Base-by-base conservation (phyloP, 257 asterid species). In the Ocimum tenuiflorum region DNA sequence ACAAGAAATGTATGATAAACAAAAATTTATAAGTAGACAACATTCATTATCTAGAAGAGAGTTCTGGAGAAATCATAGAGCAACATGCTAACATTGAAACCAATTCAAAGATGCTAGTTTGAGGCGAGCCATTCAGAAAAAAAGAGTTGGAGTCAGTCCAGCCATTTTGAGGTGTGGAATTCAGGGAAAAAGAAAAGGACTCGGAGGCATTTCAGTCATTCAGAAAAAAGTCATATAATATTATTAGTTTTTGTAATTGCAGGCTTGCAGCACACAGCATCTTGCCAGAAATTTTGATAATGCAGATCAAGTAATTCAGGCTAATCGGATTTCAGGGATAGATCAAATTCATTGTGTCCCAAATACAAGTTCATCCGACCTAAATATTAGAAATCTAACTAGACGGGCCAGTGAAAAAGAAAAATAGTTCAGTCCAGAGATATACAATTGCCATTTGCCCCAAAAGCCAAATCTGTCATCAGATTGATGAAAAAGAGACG, bases 1-100 rank as follows among this genome's bases (percentile, higher is more conserved):
- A 74, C 4, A 60, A 60, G 29, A 65, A 4, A 60, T 36, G 65
- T 42, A 60, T 48, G 56, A 46, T 64, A 82, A 60, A 27, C 68
- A 14, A 31, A 38, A 59, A 65, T 7, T 52, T 52, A 58, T 0
- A 54, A 48, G 31, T 17, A 27, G 68, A 57, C 36, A 13, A 53
- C 11, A 76, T 36, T 55, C n/a, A 2, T 6, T 24, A 46, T 50
- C 42, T 54, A 27, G 4, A 20, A 36, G 22, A 47, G 35, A 33
- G 22, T 38, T 13, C 13, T 31, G 6, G 41, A 27, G 33, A 22
- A 6, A 33, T 3, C 14, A 11, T 36, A 9, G 14, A 13, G 56
- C 23, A 67, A 58, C 56, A 20, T 35, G 6, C 12, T 56, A 8
- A 53, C 51, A 14, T 12, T 19, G 8, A 15, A 31, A 45, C 27